These are phyloP conservation scores for Nakazawaea populi DNA, from an alignment of 805 yeast species.

Conservation along the genomic window DNA sequence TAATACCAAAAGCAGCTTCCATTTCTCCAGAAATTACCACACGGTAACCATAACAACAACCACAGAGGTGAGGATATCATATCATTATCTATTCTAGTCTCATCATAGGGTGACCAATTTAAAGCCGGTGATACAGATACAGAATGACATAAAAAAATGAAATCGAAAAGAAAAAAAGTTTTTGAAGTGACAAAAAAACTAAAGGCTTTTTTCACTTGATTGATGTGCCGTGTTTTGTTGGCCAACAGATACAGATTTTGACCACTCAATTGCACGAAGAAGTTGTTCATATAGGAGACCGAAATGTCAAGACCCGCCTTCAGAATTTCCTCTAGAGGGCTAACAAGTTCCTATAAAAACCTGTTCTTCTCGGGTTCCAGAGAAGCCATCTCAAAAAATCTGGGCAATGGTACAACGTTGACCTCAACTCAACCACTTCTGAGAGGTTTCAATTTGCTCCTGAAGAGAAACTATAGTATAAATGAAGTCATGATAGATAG, in stretches of 20 bases:
- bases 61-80: too few species aligned
- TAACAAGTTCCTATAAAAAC: background rate
- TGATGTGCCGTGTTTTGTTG: too few species aligned
- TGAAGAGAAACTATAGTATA: background rate
- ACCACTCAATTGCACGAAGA: background rate
- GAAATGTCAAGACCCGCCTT: background rate
- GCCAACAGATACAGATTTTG: background rate
- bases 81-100: too few species aligned
- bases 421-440: background rate
- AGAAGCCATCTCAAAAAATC: background rate
- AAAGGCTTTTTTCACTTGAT: background rate
- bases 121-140: too few species aligned
- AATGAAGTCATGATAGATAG: slow-evolving; percentile 4
- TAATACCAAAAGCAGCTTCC: too few species aligned
- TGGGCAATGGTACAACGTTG: background rate
- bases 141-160: too few species aligned
- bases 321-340: background rate
- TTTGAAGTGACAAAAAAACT: too few species aligned
- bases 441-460: background rate
- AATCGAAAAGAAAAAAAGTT: too few species aligned
- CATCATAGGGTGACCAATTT: too few species aligned
- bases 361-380: background rate
- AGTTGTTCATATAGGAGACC: background rate
- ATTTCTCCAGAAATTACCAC: too few species aligned
- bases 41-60: too few species aligned